phyloP scores from a whole-genome alignment of 257 asterid genomes.

The Plantago major region DNA sequence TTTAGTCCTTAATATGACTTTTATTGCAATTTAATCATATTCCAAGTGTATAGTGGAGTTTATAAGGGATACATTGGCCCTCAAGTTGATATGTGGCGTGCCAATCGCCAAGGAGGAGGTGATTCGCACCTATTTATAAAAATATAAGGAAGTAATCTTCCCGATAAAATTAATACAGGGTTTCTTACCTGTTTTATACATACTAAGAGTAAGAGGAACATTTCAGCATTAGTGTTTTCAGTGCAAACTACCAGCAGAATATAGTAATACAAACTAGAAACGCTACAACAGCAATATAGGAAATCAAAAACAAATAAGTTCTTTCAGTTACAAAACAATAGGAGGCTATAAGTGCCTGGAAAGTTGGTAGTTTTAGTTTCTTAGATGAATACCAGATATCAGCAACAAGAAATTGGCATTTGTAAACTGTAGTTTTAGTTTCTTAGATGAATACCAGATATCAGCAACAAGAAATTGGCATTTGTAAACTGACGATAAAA shows the following conservation, averaged over 20 bases:
- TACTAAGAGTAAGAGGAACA: neutral
- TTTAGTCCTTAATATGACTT: too few species aligned
- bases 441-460: neutral
- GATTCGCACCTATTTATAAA: too few species aligned
- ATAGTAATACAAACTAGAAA: neutral
- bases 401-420: too few species aligned
- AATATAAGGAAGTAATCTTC: too few species aligned
- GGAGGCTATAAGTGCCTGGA: neutral
- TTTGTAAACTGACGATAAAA: neutral
- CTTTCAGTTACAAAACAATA: neutral
- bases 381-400: neutral
- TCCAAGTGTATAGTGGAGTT: too few species aligned
- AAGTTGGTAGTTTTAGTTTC: constrained; percentile 4
- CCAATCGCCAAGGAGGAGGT: too few species aligned
- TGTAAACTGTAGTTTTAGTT: constrained; percentile 1
- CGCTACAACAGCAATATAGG: neutral
- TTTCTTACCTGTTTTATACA: too few species aligned
- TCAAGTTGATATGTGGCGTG: too few species aligned
- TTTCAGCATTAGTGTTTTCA: constrained; percentile 3
- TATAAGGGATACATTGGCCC: too few species aligned
- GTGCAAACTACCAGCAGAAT: neutral
- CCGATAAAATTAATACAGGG: too few species aligned
- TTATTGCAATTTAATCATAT: too few species aligned
- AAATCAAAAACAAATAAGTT: neutral
- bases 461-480: neutral